Evolutionary conservation across 208 protist genomes (phyloP).

Genomic region (Entamoeba dispar): DNA sequence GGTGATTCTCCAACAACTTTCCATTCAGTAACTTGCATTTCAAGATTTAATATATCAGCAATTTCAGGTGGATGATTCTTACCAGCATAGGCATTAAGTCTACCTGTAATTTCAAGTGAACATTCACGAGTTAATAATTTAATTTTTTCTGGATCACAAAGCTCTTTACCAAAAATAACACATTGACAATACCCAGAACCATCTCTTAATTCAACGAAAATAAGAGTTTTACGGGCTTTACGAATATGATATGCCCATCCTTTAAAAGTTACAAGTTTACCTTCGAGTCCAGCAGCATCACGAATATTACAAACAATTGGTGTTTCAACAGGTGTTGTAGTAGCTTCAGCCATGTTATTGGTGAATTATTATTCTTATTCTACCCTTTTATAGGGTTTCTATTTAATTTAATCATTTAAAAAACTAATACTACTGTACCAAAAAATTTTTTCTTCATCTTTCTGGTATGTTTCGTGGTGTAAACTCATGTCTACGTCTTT

Average conservation of each 20-base stretch:
- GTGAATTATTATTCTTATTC: too few relatives aligned
- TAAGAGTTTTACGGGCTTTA: conserved; percentile 61
- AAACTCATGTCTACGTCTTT: too few relatives aligned
- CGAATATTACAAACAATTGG: neutral
- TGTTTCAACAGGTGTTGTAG: too few relatives aligned
- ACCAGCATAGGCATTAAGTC: conserved; percentile 39
- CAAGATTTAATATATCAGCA: conserved; percentile 37
- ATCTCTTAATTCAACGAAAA: conserved; percentile 80
- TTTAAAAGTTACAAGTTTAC: conserved; percentile 49
- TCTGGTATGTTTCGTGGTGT: too few relatives aligned
- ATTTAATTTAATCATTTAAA: too few relatives aligned
- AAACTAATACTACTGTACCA: too few relatives aligned
- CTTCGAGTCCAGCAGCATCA: conserved; percentile 4
- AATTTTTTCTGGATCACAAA: conserved; percentile 13
- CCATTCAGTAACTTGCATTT: conserved; percentile 48
- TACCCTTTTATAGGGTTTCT: too few relatives aligned
- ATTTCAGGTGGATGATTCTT: conserved; percentile 36
- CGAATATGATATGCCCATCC: conserved; percentile 78
- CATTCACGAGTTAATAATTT: conserved; percentile 54
- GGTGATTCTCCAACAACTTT: conserved; percentile 39
- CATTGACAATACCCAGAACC: conserved; percentile 72
- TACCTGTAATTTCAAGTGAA: conserved; percentile 51
- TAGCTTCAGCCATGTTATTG: too few relatives aligned
- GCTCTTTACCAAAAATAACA: conserved; percentile 54
- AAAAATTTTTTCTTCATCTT: too few relatives aligned